Conservation (phyloP, 208 protist genomes). For the Phytomonas sp. region DNA sequence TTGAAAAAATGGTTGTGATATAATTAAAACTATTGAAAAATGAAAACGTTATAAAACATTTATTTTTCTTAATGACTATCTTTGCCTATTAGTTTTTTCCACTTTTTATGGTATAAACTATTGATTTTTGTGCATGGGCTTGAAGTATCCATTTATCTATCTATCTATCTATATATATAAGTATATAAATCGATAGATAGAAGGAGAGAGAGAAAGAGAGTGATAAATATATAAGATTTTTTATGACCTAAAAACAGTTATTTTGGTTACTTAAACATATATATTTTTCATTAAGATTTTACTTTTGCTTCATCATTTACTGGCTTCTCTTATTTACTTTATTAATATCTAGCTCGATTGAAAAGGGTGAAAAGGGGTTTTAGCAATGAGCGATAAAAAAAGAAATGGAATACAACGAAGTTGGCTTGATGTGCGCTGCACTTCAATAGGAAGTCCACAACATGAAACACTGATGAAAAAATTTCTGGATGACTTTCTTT, state of each 20-base stretch:
- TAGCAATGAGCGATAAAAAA: conserved; percentile 10
- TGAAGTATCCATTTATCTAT: background rate
- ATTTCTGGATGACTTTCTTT: conserved; percentile 31
- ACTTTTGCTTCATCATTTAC: conserved; percentile 10
- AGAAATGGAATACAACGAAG: conserved; percentile 20
- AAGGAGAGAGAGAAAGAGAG: background rate
- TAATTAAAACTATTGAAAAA: background rate
- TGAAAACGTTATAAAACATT: background rate
- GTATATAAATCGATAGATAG: background rate
- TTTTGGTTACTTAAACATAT: conserved; percentile 3
- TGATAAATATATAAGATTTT: background rate
- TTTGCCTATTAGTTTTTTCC: background rate
- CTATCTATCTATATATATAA: conserved; percentile 11
- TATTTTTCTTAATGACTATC: background rate
- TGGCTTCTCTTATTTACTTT: conserved; percentile 12
- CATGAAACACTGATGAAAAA: conserved; percentile 24
- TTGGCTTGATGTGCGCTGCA: conserved; percentile 47
- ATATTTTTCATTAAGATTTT: conserved; percentile 5
- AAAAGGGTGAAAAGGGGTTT: conserved; percentile 5
- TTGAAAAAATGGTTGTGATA: background rate
- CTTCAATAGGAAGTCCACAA: conserved; percentile 15
- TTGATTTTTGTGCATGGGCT: background rate
- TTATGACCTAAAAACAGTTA: background rate
- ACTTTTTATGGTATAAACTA: background rate
- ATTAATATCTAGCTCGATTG: conserved; percentile 8